A percentile compares a stretch with the other conserved stretches of the same genome.
phyloP scores from a whole-genome alignment of 768 basidiomycete genomes.

The Hemileccinum impolitum region DNA sequence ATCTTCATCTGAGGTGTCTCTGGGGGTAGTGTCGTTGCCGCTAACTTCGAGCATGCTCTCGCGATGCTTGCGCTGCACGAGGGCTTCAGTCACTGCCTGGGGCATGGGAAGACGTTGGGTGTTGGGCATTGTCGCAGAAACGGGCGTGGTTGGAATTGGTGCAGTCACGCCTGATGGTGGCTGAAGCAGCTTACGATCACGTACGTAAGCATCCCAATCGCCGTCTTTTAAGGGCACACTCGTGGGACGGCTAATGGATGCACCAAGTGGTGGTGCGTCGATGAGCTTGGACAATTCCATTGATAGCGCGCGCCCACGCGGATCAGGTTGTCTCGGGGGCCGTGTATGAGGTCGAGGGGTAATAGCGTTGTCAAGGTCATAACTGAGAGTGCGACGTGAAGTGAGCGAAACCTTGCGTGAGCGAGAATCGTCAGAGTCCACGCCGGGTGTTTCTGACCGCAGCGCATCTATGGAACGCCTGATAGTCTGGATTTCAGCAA shows the following conservation, averaged over 20 bases:
- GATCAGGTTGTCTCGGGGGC: slow-evolving; percentile 65
- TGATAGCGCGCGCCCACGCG: slow-evolving; percentile 66
- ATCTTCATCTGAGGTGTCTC: slow-evolving; percentile 35
- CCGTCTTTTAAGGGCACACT: slow-evolving; percentile 68
- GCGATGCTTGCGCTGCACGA: slow-evolving; percentile 65
- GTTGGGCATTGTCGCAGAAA: slow-evolving; percentile 32
- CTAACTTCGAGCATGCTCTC: slow-evolving; percentile 61
- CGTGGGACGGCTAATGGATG: slow-evolving; percentile 63
- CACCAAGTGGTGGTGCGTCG: slow-evolving; percentile 42
- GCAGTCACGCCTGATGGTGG: slow-evolving; percentile 77
- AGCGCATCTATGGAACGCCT: slow-evolving; percentile 75
- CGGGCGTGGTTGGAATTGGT: slow-evolving; percentile 67
- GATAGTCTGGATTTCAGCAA: slow-evolving; percentile 76
- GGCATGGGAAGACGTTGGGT: slow-evolving; percentile 53
- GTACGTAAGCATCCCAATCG: slow-evolving; percentile 87
- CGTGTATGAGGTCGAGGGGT: slow-evolving; percentile 57
- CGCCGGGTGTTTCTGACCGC: slow-evolving; percentile 61
- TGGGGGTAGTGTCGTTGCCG: slow-evolving; percentile 29
- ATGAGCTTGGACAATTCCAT: slow-evolving; percentile 60
- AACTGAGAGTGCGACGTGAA: slow-evolving; percentile 66
- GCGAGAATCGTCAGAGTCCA: slow-evolving; percentile 48
- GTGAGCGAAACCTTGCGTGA: slow-evolving; percentile 63
- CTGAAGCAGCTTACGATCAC: slow-evolving; percentile 79
- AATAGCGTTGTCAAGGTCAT: slow-evolving; percentile 57
- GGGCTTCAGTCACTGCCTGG: slow-evolving; percentile 71